phyloP scores from a whole-genome alignment of 805 yeast genomes.

The Candida adriatica region DNA sequence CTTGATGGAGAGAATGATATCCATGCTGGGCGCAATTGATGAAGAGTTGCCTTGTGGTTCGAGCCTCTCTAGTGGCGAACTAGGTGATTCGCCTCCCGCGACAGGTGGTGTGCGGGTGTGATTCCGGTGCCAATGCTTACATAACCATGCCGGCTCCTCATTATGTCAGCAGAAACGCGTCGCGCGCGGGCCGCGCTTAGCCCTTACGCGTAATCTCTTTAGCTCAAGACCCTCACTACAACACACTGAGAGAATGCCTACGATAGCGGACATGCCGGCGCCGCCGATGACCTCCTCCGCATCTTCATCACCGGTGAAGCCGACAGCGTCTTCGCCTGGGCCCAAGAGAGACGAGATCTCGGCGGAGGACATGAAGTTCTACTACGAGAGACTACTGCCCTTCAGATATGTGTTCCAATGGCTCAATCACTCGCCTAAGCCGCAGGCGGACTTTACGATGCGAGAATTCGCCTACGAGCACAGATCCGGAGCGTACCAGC shows the following conservation, averaged over 20 bases:
- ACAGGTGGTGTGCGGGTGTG: constrained; percentile 1
- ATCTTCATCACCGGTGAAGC: constrained; percentile 22
- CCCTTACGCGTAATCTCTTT: too few relatives aligned
- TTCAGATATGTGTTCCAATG: constrained; percentile 76
- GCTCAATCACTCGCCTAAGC: constrained; percentile 80
- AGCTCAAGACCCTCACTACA: too few relatives aligned
- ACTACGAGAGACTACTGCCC: constrained; percentile 68
- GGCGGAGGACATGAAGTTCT: constrained; percentile 60
- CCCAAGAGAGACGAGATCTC: constrained; percentile 12
- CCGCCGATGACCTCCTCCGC: constrained; percentile 15
- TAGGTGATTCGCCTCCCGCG: constrained; percentile 2
- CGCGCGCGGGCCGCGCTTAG: neutral
- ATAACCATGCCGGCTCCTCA: neutral
- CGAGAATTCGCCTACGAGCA: constrained; percentile 93
- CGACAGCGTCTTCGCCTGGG: constrained; percentile 8
- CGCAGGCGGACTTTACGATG: constrained; percentile 71
- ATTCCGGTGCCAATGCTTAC: neutral
- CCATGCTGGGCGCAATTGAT: constrained; percentile 44
- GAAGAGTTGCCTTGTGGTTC: too few relatives aligned
- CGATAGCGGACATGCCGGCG: constrained; percentile 9
- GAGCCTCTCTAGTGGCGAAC: constrained; percentile 1
- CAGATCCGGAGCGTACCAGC: constrained; percentile 79
- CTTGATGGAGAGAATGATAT: constrained; percentile 80
- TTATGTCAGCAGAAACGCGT: neutral
- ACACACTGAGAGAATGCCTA: too few relatives aligned